Base-by-base conservation (phyloP, 129 eudicot species). In the Mikania micrantha region DNA sequence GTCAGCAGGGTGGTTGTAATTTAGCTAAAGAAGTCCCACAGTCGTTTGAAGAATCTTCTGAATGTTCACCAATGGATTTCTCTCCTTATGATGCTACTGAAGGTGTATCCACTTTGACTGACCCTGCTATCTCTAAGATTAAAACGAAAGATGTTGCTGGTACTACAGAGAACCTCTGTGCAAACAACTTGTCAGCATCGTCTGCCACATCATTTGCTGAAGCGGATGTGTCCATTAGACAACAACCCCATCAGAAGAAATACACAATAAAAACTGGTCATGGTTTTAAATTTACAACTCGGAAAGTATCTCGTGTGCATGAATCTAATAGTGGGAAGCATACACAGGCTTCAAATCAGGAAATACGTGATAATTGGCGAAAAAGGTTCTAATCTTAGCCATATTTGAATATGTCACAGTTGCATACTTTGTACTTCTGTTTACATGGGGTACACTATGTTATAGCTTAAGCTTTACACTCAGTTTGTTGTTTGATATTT, bases 41-140 rank as follows among this genome's bases (percentile, higher is more conserved):
- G 28, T 64, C 80, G 60, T 78, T 76, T 68, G 77, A 73, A 21
- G 81, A 77, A 44, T 78, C 96, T 67, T 77, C 88, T 49, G 95
- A 76, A 40, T 80, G 83, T 79, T 93, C 98, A 53, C 98, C 98
- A 13, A 93, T 93, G 98, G 98, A 93, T 54, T 78, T 93, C 77
- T 93, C 98, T 70, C 98, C 98, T 60, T 93, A 79, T 75, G 78
- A 76, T 54, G 85, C 65, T 15, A 16, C 67, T 71, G 70, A 58
- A 25, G 45, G 74, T 74, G 82, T 71, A 13, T 49, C 78, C 21
- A 56, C 70, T 60, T 58, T 82, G 59, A 21, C 70, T 48, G 20
- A 70, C 41, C 72, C 88, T 39, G 66, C 78, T 53, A 71, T 64
- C 74, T 53, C 80, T 69, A 56, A 54, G 79, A 66, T 32, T 66